Evolutionary conservation across 1,284 basidiomycete species (phyloP).

Genomic region (Rugosomyces carneus): DNA sequence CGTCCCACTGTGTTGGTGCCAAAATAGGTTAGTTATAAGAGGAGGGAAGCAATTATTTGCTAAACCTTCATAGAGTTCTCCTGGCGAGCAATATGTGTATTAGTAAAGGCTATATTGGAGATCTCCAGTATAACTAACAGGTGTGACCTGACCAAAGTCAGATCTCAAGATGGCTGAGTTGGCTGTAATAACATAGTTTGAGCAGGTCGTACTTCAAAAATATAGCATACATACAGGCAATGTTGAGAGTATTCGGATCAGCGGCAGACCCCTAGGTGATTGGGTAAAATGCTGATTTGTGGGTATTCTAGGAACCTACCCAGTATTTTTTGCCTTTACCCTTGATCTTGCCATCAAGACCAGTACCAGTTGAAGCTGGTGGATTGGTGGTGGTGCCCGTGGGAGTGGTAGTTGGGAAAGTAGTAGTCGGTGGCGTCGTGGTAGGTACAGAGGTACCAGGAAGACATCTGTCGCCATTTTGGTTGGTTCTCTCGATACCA

Average conservation of each 20-base stretch:
- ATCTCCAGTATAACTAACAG: constrained; percentile 13
- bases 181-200: constrained; percentile 10
- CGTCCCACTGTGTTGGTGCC: constrained; percentile 18
- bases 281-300: neutral
- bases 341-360: constrained; percentile 19
- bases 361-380: constrained; percentile 10
- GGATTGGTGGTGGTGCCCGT: constrained; percentile 8
- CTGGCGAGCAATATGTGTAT: constrained; percentile 6
- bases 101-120: neutral
- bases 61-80: constrained; percentile 25
- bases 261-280: constrained; percentile 15
- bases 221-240: constrained; percentile 11
- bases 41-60: neutral
- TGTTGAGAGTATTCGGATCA: constrained; percentile 18
- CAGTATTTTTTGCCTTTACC: constrained; percentile 24
- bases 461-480: constrained; percentile 22
- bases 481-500: neutral
- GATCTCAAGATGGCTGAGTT: constrained; percentile 20
- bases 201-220: too few species aligned
- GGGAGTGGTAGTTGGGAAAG: constrained; percentile 2
- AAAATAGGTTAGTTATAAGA: neutral
- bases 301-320: constrained; percentile 7
- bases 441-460: constrained; percentile 16
- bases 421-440: constrained; percentile 2
- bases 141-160: constrained; percentile 23